Evolutionary conservation across 208 protist genomes (phyloP).

Genomic region (Trypanosoma platydactyli): DNA sequence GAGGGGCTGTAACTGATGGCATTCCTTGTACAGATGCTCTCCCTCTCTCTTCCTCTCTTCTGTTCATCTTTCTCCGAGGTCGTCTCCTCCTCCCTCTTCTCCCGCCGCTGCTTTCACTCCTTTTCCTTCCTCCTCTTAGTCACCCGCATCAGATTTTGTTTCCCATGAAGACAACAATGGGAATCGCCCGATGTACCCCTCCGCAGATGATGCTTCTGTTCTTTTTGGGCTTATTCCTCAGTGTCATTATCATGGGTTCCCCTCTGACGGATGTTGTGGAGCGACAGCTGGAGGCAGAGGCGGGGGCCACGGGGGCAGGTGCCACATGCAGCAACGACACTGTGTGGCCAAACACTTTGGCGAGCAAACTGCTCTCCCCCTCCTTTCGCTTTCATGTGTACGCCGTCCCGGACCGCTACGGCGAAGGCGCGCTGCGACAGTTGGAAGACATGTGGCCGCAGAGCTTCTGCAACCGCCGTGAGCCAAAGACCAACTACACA

Average conservation of each 20-base stretch:
- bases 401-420: conserved; percentile 23
- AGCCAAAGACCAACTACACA: conserved; percentile 31
- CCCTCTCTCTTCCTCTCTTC: background rate
- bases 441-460: conserved; percentile 18
- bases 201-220: too few relatives aligned
- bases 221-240: too few relatives aligned
- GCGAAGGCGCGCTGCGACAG: conserved; percentile 13
- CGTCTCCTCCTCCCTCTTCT: background rate
- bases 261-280: too few relatives aligned
- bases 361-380: background rate
- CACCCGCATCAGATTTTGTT: background rate
- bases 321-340: background rate
- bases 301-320: too few relatives aligned
- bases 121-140: background rate
- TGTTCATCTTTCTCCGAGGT: background rate
- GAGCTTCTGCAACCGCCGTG: conserved; percentile 26
- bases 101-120: background rate
- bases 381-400: conserved; percentile 34
- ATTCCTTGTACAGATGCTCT: background rate
- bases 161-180: background rate
- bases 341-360: background rate
- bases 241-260: too few relatives aligned
- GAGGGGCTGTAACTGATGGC: background rate
- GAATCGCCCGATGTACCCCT: too few relatives aligned
- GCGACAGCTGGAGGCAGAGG: too few relatives aligned